Conservation (phyloP, 169 alveolate species). For the Plasmodium relictum region DNA sequence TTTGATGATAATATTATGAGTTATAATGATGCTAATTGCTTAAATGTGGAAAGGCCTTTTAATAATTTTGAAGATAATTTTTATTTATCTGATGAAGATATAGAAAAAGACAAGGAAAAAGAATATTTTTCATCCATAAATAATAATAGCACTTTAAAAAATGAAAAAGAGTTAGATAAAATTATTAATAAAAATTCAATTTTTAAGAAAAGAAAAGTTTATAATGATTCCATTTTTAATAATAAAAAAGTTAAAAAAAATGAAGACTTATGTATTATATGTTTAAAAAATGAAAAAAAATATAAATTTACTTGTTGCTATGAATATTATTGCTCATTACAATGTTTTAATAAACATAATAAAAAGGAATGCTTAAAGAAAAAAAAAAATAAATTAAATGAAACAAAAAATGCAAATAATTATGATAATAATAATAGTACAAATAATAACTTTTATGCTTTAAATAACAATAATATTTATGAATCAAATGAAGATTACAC, state of each 20-base stretch:
- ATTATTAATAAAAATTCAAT: neutral
- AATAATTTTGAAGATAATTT: slow-evolving; percentile 6
- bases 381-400: neutral
- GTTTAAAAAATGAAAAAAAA: slow-evolving; percentile 14
- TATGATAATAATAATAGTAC: neutral
- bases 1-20: neutral
- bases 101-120: neutral
- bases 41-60: neutral
- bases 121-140: neutral
- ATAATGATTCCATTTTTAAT: slow-evolving; percentile 4
- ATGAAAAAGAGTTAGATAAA: neutral
- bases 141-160: neutral
- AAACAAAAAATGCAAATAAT: neutral
- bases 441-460: neutral
- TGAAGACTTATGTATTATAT: slow-evolving; percentile 5
- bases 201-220: slow-evolving; percentile 11
- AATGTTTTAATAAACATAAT: slow-evolving; percentile 30
- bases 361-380: slow-evolving; percentile 9
- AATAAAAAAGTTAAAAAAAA: slow-evolving; percentile 18
- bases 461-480: neutral
- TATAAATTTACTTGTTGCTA: slow-evolving; percentile 41
- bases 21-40: neutral
- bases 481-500: slow-evolving; percentile 23
- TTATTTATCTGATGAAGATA: neutral
- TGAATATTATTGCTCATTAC: slow-evolving; percentile 29